Conservation (phyloP, 1,284 basidiomycete genomes). For the Tilletia caries region DNA sequence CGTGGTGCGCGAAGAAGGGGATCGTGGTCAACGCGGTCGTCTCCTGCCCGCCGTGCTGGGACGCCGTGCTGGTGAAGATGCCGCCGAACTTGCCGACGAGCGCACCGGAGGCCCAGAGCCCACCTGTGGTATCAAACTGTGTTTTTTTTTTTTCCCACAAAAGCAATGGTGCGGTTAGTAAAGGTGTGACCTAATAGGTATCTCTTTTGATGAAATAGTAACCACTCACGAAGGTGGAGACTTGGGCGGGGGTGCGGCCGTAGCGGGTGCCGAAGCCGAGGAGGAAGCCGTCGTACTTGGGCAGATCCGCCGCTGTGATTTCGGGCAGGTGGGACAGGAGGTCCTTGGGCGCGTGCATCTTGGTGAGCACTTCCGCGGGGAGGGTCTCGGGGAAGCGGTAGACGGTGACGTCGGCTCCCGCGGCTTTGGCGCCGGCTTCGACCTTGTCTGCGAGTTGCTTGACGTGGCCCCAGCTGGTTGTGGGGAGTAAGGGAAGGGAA, state of each 20-base stretch:
- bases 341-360: conserved; percentile 67
- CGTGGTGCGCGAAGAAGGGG: conserved; percentile 43
- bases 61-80: conserved; percentile 64
- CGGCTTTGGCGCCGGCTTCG: conserved; percentile 67
- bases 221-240: conserved; percentile 60
- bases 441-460: conserved; percentile 71
- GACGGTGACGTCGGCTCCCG: conserved; percentile 70
- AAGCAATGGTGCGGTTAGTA: too few relatives aligned
- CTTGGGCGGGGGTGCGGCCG: conserved; percentile 59
- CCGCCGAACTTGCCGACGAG: conserved; percentile 75
- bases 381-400: conserved; percentile 81
- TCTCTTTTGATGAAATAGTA: too few relatives aligned
- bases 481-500: too few relatives aligned
- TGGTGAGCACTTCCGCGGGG: conserved; percentile 68
- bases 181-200: too few relatives aligned
- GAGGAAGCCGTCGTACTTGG: conserved; percentile 59
- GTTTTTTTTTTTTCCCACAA: too few relatives aligned
- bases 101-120: conserved; percentile 67
- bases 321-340: conserved; percentile 66
- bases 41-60: conserved; percentile 56
- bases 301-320: conserved; percentile 66
- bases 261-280: conserved; percentile 61
- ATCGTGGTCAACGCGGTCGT: conserved; percentile 42
- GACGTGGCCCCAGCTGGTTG: conserved; percentile 46
- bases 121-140: conserved; percentile 74